Evolutionary conservation across 805 yeast genomes (phyloP).

Genomic region (Nakazawaea wyomingensis): DNA sequence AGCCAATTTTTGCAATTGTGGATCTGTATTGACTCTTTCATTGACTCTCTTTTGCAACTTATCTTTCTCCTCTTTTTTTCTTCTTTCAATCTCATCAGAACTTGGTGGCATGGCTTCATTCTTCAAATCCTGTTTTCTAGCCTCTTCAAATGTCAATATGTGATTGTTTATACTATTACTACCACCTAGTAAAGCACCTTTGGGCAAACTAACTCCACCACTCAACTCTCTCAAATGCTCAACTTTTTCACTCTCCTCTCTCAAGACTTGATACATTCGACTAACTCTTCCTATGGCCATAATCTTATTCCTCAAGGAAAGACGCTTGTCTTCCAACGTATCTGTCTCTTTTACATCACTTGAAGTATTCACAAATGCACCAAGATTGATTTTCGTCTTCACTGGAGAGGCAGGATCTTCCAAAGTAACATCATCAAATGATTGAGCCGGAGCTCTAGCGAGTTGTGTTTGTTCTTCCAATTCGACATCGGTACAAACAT

Average conservation of each 20-base stretch:
- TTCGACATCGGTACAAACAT: conserved; percentile 94
- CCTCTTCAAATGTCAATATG: conserved; percentile 74
- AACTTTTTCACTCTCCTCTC: conserved; percentile 86
- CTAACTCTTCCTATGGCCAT: conserved; percentile 95
- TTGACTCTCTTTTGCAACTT: conserved; percentile 32
- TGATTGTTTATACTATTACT: conserved; percentile 70
- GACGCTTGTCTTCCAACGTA: conserved; percentile 28
- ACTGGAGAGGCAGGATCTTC: conserved; percentile 15
- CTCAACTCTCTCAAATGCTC: conserved; percentile 68
- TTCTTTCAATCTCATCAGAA: conserved; percentile 45
- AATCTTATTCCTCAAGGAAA: conserved; percentile 72
- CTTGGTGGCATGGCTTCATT: conserved; percentile 91
- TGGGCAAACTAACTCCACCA: conserved; percentile 70
- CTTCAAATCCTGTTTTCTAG: conserved; percentile 67
- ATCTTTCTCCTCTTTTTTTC: conserved; percentile 41
- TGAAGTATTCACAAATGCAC: not conserved
- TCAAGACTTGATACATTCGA: conserved; percentile 81
- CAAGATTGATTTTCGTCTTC: conserved; percentile 21
- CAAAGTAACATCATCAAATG: conserved; percentile 21
- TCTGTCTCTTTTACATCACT: conserved; percentile 17
- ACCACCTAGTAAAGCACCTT: conserved; percentile 81
- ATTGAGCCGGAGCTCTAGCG: conserved; percentile 34
- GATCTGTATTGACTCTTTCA: conserved; percentile 19
- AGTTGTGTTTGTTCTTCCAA: conserved; percentile 68
- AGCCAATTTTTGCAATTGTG: conserved; percentile 21